Percentiles rank a stretch among this genome's conserved stretches.
Evolutionary conservation across 257 asterid genomes (phyloP).

Genomic region (Hygrophila difformis): DNA sequence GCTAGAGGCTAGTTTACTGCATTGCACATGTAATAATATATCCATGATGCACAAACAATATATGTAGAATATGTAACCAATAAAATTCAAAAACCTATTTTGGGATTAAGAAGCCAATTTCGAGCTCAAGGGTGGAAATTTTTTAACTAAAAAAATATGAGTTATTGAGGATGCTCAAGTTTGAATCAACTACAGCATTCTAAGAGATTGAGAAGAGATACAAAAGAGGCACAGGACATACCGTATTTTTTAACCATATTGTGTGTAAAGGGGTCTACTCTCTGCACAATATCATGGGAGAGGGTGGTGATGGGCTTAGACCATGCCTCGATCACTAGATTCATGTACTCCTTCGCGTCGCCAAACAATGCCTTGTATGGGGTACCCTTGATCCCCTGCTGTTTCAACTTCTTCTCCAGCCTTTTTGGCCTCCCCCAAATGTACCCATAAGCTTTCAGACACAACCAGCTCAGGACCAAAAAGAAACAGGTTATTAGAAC

Average conservation of each 20-base stretch:
- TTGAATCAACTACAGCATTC: no score
- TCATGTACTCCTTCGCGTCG: slow-evolving; percentile 31
- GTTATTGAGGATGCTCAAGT: no score
- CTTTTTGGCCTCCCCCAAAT: slow-evolving; percentile 40
- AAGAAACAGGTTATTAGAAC: slow-evolving; percentile 16
- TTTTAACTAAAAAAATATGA: no score
- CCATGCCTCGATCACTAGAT: slow-evolving; percentile 35
- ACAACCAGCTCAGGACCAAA: slow-evolving; percentile 15
- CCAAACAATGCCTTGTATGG: slow-evolving; percentile 35
- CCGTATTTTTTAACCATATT: slow-evolving; percentile 35
- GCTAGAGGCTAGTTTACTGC: no score
- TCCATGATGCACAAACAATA: no score
- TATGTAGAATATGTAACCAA: no score
- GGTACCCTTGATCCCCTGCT: slow-evolving; percentile 38
- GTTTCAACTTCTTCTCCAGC: slow-evolving; percentile 29
- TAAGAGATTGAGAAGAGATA: no score
- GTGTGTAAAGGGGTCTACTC: slow-evolving; percentile 44
- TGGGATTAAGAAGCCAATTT: no score
- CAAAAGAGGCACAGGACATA: no score
- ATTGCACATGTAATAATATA: no score
- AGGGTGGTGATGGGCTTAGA: slow-evolving; percentile 44
- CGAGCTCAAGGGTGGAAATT: no score
- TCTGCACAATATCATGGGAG: slow-evolving; percentile 30
- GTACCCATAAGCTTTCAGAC: slow-evolving; percentile 18
- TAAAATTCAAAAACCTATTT: no score